Conservation (phyloP, 768 basidiomycete genomes). For the Phylloporus sp. region DNA sequence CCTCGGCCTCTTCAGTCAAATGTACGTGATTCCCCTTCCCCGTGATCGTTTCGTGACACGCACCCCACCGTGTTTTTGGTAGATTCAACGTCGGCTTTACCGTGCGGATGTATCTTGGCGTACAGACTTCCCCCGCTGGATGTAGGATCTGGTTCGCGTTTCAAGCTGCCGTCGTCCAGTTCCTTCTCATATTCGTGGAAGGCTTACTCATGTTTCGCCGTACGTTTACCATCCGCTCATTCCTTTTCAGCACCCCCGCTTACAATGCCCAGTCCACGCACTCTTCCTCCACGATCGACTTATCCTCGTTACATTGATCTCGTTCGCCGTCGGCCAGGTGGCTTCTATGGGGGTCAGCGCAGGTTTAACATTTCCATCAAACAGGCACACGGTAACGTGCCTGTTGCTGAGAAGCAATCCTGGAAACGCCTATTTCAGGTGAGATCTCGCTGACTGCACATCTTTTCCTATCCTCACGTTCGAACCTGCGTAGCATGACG, state of each 20-base stretch:
- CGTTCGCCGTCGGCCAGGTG: slow-evolving; percentile 6
- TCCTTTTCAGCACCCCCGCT: not conserved
- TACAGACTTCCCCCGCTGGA: not conserved
- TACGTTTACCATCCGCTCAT: slow-evolving; percentile 1
- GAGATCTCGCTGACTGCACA: not conserved
- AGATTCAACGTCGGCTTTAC: slow-evolving; percentile 23
- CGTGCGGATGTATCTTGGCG: slow-evolving; percentile 14
- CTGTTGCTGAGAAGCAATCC: slow-evolving; percentile 9
- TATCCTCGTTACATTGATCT: slow-evolving; percentile 8
- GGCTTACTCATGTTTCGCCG: slow-evolving; percentile 15
- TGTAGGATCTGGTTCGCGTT: slow-evolving; percentile 18
- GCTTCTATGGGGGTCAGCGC: slow-evolving; percentile 19
- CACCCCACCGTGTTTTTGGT: not conserved
- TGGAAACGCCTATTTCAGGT: slow-evolving; percentile 20
- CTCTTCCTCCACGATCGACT: slow-evolving; percentile 10
- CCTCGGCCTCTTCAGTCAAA: slow-evolving; percentile 13
- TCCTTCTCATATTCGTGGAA: slow-evolving; percentile 12
- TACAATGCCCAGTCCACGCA: slow-evolving; percentile 12
- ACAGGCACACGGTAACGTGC: slow-evolving; percentile 14
- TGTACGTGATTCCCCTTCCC: slow-evolving; percentile 8
- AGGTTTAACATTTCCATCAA: slow-evolving; percentile 3
- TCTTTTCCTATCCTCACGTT: not conserved
- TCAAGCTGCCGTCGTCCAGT: slow-evolving; percentile 13
- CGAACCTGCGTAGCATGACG: slow-evolving; percentile 6
- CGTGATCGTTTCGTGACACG: not conserved